Conservation (phyloP, 208 protist genomes). For the Wallacemonas collosoma region DNA sequence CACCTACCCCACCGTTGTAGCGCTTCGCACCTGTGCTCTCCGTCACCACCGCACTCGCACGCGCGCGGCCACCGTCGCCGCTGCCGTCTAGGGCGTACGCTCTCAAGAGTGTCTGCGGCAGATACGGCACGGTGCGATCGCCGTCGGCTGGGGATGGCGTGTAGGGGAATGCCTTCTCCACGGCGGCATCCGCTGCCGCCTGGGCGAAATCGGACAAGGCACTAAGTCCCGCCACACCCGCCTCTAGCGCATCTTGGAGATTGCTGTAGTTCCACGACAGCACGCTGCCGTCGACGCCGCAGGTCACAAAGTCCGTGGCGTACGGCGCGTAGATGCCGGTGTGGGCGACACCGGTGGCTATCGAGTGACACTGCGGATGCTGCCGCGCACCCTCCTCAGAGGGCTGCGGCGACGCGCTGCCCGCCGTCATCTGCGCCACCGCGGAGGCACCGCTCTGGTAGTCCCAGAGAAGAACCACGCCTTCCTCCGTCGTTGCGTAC, state of each 20-base stretch:
- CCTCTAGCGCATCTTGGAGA: conserved; percentile 5
- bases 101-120: conserved; percentile 11
- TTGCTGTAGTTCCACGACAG: conserved; percentile 40
- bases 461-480: conserved; percentile 70
- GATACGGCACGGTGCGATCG: conserved; percentile 7
- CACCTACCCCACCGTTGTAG: not conserved
- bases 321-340: conserved; percentile 66
- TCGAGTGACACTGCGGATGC: conserved; percentile 29
- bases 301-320: conserved; percentile 54
- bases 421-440: conserved; percentile 10
- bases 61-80: not conserved
- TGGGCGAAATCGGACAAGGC: conserved; percentile 22
- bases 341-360: conserved; percentile 29
- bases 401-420: not conserved
- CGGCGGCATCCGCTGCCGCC: conserved; percentile 19
- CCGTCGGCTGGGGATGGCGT: conserved; percentile 6
- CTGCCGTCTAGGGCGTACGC: conserved; percentile 14
- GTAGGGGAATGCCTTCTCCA: conserved; percentile 11
- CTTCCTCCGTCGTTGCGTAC: conserved; percentile 58
- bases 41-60: not conserved
- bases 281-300: conserved; percentile 52
- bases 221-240: conserved; percentile 6
- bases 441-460: conserved; percentile 23
- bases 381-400: no score
- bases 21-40: conserved; percentile 5